These are phyloP conservation scores for Ophiobolus disseminans DNA, from an alignment of 2,329 filamentous ascomycete genomes.

Conservation along the genomic window DNA sequence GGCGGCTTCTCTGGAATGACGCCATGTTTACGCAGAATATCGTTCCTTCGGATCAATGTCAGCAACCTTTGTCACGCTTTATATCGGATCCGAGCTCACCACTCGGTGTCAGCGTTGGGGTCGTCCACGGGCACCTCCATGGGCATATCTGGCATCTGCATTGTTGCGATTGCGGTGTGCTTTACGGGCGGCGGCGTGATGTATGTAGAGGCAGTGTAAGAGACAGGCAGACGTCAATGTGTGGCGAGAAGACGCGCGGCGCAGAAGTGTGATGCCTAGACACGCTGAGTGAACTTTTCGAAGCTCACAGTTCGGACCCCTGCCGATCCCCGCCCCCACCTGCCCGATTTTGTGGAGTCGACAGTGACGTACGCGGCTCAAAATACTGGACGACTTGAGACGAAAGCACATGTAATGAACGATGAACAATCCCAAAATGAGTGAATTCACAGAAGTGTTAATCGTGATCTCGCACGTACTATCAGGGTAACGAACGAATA, in stretches of 20 bases:
- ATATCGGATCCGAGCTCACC: slow-evolving; percentile 44
- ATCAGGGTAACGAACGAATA: neutral
- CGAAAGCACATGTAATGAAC: no score
- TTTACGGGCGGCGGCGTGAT: no score
- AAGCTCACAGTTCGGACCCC: slow-evolving; percentile 18
- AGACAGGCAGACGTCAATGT: neutral
- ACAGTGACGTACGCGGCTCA: slow-evolving; percentile 5
- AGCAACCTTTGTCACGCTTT: neutral
- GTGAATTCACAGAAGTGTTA: no score
- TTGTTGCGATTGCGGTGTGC: slow-evolving; percentile 17
- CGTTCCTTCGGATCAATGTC: slow-evolving; percentile 73
- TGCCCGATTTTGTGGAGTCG: slow-evolving; percentile 7
- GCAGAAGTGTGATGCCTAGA: slow-evolving; percentile 19
- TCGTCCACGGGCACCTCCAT: slow-evolving; percentile 87
- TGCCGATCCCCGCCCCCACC: slow-evolving; percentile 34
- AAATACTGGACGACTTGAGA: no score
- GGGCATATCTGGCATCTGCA: slow-evolving; percentile 61
- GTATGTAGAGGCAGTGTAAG: slow-evolving; percentile 31
- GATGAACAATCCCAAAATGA: no score
- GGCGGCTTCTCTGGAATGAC: slow-evolving; percentile 98
- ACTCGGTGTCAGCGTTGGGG: slow-evolving; percentile 97
- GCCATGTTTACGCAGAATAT: slow-evolving; percentile 95
- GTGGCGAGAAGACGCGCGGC: slow-evolving; percentile 1
- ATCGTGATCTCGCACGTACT: no score
- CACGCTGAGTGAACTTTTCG: slow-evolving; percentile 18